A percentile compares a stretch with the other conserved stretches of the same genome.
phyloP scores from a whole-genome alignment of 2,329 filamentous ascomycete species.

The Fusarium chlamydosporum region DNA sequence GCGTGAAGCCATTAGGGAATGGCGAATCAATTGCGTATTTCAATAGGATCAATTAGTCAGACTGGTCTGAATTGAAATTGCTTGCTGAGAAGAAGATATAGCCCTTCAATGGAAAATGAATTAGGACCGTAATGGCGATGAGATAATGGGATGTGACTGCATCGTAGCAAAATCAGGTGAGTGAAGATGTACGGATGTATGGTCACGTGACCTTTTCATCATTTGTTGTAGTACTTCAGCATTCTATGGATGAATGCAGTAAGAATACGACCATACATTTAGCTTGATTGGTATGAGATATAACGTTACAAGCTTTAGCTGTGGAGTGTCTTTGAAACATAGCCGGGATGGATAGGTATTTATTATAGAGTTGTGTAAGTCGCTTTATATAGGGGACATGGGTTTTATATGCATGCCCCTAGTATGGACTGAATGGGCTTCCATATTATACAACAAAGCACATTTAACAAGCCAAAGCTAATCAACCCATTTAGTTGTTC shows the following conservation, averaged over 20 bases:
- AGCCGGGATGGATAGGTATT: not conserved
- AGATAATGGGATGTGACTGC: slow-evolving; percentile 12
- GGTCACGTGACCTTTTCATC: slow-evolving; percentile 25
- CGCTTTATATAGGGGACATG: not conserved
- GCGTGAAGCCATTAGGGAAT: slow-evolving; percentile 53
- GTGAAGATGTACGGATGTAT: not conserved
- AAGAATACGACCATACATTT: not conserved
- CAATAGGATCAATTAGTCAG: too few relatives aligned
- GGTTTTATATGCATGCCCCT: not conserved
- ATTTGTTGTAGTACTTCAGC: not conserved
- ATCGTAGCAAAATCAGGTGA: slow-evolving; percentile 32
- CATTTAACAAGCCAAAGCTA: too few relatives aligned
- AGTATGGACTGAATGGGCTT: too few relatives aligned
- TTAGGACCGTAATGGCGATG: not conserved
- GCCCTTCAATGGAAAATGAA: not conserved
- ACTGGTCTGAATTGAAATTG: not conserved
- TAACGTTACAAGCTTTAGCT: not conserved
- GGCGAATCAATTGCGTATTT: not conserved
- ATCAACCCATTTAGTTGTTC: too few relatives aligned
- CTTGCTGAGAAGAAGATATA: not conserved
- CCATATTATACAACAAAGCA: too few relatives aligned
- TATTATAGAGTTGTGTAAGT: slow-evolving; percentile 4
- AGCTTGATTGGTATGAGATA: too few relatives aligned
- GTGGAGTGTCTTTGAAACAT: not conserved
- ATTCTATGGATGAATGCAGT: not conserved